These are phyloP conservation scores for Candida montana DNA, from an alignment of 805 yeast species.

Conservation along the genomic window DNA sequence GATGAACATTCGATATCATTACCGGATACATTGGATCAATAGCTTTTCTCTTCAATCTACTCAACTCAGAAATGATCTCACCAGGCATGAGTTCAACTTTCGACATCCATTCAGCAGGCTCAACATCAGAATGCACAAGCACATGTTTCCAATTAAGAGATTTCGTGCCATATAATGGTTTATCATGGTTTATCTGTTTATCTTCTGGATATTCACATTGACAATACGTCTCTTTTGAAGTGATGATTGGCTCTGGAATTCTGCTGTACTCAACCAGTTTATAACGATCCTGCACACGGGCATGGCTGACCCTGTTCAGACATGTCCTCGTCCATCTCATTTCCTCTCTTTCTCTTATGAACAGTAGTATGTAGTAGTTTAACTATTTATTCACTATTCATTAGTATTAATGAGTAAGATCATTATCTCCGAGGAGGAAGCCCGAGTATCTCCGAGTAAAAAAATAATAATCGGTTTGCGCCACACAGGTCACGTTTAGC, in stretches of 20 bases:
- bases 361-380: too few species aligned
- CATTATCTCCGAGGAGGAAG: neutral
- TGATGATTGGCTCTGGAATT: slow-evolving; percentile 15
- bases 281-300: slow-evolving; percentile 13
- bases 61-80: slow-evolving; percentile 37
- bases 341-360: too few species aligned
- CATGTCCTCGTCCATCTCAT: slow-evolving; percentile 14
- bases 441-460: too few species aligned
- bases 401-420: too few species aligned
- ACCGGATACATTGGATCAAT: slow-evolving; percentile 45
- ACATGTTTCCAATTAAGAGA: slow-evolving; percentile 52
- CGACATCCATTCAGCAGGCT: slow-evolving; percentile 30
- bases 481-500: neutral
- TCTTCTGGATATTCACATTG: slow-evolving; percentile 37
- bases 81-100: slow-evolving; percentile 45
- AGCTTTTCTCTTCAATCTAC: slow-evolving; percentile 27
- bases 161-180: slow-evolving; percentile 42
- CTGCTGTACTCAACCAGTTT: slow-evolving; percentile 12
- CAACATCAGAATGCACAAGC: slow-evolving; percentile 43
- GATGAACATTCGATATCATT: slow-evolving; percentile 40
- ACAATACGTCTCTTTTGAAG: slow-evolving; percentile 39
- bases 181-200: slow-evolving; percentile 35
- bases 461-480: too few species aligned
- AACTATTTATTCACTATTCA: too few species aligned
- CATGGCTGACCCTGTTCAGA: neutral